Conservation (phyloP, 495 filamentous ascomycete genomes). For the Penicillium canescens region DNA sequence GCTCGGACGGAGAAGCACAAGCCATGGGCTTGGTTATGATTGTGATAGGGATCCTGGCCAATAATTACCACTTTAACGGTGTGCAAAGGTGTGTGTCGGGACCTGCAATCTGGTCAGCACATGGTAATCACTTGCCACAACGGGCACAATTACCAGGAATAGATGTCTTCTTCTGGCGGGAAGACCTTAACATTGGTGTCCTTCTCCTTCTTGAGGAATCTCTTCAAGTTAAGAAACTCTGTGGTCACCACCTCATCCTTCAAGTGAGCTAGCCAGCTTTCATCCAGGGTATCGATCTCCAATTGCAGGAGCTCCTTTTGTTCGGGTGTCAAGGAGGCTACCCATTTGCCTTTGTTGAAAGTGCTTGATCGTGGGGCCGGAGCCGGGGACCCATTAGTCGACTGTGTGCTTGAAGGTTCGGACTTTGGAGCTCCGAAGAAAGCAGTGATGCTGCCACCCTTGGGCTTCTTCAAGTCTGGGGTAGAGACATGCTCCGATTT, state of each 20-base stretch:
- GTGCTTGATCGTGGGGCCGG: constrained; percentile 40
- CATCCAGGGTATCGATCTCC: constrained; percentile 88
- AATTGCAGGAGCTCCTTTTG: constrained; percentile 79
- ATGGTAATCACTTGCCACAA: constrained; percentile 1
- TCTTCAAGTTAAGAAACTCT: constrained; percentile 84
- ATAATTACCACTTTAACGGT: constrained; percentile 86
- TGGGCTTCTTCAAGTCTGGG: constrained; percentile 61
- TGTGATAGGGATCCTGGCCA: constrained; percentile 97
- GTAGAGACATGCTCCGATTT: constrained; percentile 33
- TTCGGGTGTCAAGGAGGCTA: constrained; percentile 72
- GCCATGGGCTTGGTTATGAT: constrained; percentile 91
- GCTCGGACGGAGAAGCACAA: constrained; percentile 92
- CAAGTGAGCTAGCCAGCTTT: constrained; percentile 84
- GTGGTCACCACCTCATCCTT: constrained; percentile 76
- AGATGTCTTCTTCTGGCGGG: constrained; percentile 85
- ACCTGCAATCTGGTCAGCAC: constrained; percentile 52
- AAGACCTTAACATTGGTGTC: constrained; percentile 74
- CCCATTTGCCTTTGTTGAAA: constrained; percentile 90
- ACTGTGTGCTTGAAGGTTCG: constrained; percentile 31
- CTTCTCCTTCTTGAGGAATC: constrained; percentile 79
- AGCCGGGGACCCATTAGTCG: constrained; percentile 1
- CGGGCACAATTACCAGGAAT: constrained; percentile 70
- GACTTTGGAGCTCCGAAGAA: constrained; percentile 62
- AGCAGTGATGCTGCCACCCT: constrained; percentile 63
- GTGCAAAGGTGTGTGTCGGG: constrained; percentile 83